Evolutionary conservation across 257 asterid species (phyloP), one percentile per base, ranked within the genome.

Genomic region (Penstemon newberryi): DNA sequence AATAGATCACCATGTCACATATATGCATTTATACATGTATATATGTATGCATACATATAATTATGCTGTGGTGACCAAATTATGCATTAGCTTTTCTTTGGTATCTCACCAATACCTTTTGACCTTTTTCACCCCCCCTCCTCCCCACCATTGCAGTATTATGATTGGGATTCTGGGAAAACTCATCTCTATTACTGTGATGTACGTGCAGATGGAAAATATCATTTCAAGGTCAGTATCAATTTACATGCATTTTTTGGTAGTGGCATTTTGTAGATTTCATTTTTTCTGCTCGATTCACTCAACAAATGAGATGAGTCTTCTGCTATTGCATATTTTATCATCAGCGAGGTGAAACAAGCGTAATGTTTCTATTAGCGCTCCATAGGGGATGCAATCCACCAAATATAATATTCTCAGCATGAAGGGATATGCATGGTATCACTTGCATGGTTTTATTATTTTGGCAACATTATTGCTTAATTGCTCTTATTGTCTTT

Each of bases 151-250:
- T 60, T 80, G 74, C 87, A 91, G 98, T 70, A 69, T 79, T 52
- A 63, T 58, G 87, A 82, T 58, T 89, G 94, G 96, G 88, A 87
- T 58, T 78, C 82, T 3, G 84, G 90, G 53, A 89, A 81, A 69
- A 78, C 92, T 15, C 81, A 84, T 80, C 66, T 74, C 42, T 91
- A 87, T 63, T 72, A 84, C 70, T 89, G 88, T 67, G 44, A 86
- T 59, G 67, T 81, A 73, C 59, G 65, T 60, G 50, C 11, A 15
- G 82, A 89, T 62, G 89, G 87, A 76, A 82, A 85, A 63, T 80
- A 73, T 68, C 44, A 63, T 77, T 84, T 91, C 65, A 81, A 87
- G 96, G 98, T 89, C 72, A 67, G 91, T 75, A 15, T 42, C 50
- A 56, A 52, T 55, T 61, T 60, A 18, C 6, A 36, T 59, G 36